Percentiles rank a stretch among this genome's conserved stretches.
phyloP scores from a whole-genome alignment of 2,329 filamentous ascomycete species.

The Rachicladosporium sp. region DNA sequence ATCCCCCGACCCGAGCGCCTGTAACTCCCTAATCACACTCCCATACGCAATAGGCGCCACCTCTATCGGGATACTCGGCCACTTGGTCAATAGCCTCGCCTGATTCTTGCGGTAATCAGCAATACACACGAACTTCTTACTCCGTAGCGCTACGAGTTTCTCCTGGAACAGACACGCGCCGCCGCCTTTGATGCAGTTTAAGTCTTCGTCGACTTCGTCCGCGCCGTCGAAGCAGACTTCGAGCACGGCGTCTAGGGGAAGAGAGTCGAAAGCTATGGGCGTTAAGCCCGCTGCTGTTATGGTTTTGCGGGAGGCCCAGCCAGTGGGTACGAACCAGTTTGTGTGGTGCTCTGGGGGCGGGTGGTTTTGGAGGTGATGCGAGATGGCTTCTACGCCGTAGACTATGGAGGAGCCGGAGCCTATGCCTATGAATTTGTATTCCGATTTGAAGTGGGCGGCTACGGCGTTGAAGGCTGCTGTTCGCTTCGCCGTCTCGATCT shows the following conservation, averaged over 20 bases:
- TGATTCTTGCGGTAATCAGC: conserved; percentile 85
- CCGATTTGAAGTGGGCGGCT: conserved; percentile 53
- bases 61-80: conserved; percentile 84
- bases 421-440: conserved; percentile 59
- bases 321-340: conserved; percentile 86
- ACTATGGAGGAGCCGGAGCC: conserved; percentile 72
- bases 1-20: conserved; percentile 56
- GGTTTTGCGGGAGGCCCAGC: conserved; percentile 77
- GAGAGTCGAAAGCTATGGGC: conserved; percentile 64
- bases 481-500: conserved; percentile 60
- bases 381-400: conserved; percentile 74
- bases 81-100: conserved; percentile 57
- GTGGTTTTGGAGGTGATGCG: conserved; percentile 38
- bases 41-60: conserved; percentile 75
- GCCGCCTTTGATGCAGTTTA: conserved; percentile 96
- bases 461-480: conserved; percentile 64
- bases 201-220: conserved; percentile 85
- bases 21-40: conserved; percentile 62
- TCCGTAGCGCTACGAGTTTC: conserved; percentile 64
- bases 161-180: conserved; percentile 97
- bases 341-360: conserved; percentile 35
- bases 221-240: conserved; percentile 94
- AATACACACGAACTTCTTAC: conserved; percentile 21
- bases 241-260: conserved; percentile 52
- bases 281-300: conserved; percentile 68